Evolutionary conservation across 371 early-diverging fungal genomes (phyloP).

Genomic region (Rhizomucor miehei): DNA sequence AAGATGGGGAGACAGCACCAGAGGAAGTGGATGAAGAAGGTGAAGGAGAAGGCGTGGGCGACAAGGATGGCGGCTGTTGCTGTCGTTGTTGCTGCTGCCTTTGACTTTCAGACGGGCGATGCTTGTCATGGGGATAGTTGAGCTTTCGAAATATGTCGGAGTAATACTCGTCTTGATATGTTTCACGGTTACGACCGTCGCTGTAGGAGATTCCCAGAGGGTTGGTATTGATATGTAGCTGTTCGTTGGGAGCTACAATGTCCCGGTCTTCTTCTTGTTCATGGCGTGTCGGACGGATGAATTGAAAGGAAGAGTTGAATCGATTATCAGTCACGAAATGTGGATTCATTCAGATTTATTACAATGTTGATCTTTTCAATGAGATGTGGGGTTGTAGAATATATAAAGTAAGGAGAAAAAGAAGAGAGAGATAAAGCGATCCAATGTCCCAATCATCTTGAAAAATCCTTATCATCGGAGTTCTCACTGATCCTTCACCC

Average conservation of each 20-base stretch:
- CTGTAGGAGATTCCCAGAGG: slow-evolving; percentile 24
- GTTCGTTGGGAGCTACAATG: background rate
- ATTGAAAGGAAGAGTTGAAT: background rate
- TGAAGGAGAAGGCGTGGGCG: slow-evolving; percentile 10
- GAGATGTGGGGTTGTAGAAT: background rate
- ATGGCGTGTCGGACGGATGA: background rate
- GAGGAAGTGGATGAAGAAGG: slow-evolving; percentile 17
- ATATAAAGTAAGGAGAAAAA: background rate
- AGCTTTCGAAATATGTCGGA: slow-evolving; percentile 18
- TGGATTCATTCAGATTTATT: too few species aligned
- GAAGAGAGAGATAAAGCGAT: background rate
- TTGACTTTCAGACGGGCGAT: background rate
- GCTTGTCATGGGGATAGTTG: slow-evolving; percentile 18
- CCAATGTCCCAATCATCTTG: background rate
- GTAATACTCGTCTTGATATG: slow-evolving; percentile 7
- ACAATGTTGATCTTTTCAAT: too few species aligned
- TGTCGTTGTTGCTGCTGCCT: background rate
- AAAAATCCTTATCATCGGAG: slow-evolving; percentile 3
- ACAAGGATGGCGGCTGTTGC: background rate
- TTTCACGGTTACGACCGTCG: background rate
- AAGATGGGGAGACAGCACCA: background rate
- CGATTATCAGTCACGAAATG: too few species aligned
- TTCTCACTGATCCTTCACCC: background rate
- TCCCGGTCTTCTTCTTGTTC: slow-evolving; percentile 4
- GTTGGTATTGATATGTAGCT: slow-evolving; percentile 18